Evolutionary conservation across 306 rosid genomes (phyloP), one percentile per base, ranked within the genome.

Genomic region (Fragaria iinumae): DNA sequence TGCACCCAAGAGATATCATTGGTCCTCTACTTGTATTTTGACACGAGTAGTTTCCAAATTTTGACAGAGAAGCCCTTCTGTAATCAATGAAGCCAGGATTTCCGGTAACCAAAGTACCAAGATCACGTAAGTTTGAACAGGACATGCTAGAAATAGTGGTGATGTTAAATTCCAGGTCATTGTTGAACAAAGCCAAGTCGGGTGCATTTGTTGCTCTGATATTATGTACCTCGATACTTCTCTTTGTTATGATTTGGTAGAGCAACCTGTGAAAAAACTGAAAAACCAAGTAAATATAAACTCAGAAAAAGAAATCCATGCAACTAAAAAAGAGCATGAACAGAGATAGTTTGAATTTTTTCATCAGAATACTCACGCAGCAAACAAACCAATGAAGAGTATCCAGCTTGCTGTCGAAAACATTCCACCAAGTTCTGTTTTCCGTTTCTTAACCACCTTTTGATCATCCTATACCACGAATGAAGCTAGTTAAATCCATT

Each of bases 371-470:
- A 91, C 99, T 92, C 86, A 96, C 98, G 93, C 96, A 47, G 97
- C 92, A 81, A 96, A 92, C 70, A 96, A 80, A 74, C 98, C 98
- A 59, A 91, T 84, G 78, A 96, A 96, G 43, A 92, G 90, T 75
- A 96, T 96, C 96, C 96, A 96, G 84, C 98, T 96, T 79, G 98
- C 99, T 68, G 93, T 88, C 73, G 99, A 96, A 84, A 96, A 96
- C 53, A 90, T 71, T 87, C 99, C 99, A 52, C 98, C 99, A 69
- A 96, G 98, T 89, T 96, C 99, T n/a, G 99, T 96, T 86, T 96
- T 96, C 76, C 97, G 91, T 81, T 96, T 96, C 76, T 67, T 87
- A 69, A 96, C 99, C 39, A 86, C 87, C 84, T 83, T 92, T 81
- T 86, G 96, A 76, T 96, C 99, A 70, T 89, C 97, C 99, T 96